A percentile compares a stretch with the other conserved stretches of the same genome.
These are phyloP conservation scores for Pleurotus citrinopileatus DNA, from an alignment of 768 basidiomycete species.

Conservation along the genomic window DNA sequence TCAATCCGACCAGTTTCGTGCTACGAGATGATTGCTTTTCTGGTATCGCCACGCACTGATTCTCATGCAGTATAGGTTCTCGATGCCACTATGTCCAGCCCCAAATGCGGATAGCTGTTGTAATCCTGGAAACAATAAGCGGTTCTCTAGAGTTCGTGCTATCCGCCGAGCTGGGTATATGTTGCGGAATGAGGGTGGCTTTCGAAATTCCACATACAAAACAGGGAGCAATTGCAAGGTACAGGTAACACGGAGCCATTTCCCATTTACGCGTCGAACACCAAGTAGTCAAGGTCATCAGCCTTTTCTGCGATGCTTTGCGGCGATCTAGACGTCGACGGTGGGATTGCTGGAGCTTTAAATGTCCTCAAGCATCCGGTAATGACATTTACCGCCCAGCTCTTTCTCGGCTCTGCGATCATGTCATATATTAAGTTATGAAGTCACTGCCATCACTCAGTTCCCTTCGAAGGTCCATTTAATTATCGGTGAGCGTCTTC, in stretches of 20 bases:
- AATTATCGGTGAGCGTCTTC: constrained; percentile 1
- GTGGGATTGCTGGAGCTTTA: not conserved
- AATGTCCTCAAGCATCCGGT: not conserved
- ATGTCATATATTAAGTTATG: not conserved
- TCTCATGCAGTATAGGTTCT: no score
- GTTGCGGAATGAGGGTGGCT: not conserved
- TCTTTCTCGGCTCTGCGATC: not conserved
- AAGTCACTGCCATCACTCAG: not conserved
- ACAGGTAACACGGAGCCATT: not conserved
- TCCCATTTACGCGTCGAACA: not conserved
- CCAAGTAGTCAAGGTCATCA: not conserved
- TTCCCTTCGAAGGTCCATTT: not conserved
- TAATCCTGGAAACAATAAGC: constrained; percentile 4
- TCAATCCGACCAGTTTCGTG: no score
- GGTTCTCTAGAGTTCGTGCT: not conserved
- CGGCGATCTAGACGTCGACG: not conserved
- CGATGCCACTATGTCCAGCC: no score
- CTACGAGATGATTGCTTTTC: no score
- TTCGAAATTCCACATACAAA: no score
- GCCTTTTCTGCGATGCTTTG: constrained; percentile 2
- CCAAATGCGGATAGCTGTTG: not conserved
- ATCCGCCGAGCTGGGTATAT: not conserved
- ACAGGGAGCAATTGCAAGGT: not conserved
- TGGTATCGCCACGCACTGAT: no score
- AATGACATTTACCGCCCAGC: not conserved